Evolutionary conservation across 345 rosid species (phyloP).

Genomic region (Lepidium sativum): DNA sequence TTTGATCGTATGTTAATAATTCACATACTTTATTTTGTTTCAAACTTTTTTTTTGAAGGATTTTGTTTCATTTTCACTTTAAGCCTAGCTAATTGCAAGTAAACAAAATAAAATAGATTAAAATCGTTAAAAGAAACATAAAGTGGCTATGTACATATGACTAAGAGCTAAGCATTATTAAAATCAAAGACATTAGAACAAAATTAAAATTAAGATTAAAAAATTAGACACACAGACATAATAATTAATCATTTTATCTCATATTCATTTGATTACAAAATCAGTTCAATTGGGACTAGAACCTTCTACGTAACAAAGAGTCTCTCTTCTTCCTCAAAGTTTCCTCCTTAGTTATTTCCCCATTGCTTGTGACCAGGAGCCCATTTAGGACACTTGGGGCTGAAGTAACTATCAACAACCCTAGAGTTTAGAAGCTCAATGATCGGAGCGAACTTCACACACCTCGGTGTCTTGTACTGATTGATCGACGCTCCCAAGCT

Average conservation of each 20-base stretch:
- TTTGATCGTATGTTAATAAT: background rate
- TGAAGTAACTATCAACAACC: too few relatives aligned
- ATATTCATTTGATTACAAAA: slow-evolving; percentile 26
- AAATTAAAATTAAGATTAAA: slow-evolving; percentile 25
- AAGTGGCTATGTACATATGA: slow-evolving; percentile 53
- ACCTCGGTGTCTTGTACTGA: too few relatives aligned
- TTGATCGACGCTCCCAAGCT: too few relatives aligned
- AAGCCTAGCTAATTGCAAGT: background rate
- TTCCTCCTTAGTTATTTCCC: too few relatives aligned
- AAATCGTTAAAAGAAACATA: slow-evolving; percentile 21
- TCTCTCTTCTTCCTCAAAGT: background rate
- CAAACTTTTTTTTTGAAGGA: too few relatives aligned
- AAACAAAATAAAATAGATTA: background rate
- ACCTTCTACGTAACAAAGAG: slow-evolving; percentile 14
- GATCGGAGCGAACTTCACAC: too few relatives aligned
- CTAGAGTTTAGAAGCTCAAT: too few relatives aligned
- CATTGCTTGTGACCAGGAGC: too few relatives aligned
- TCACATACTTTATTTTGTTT: too few relatives aligned
- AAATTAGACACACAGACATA: slow-evolving; percentile 20
- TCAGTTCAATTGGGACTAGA: slow-evolving; percentile 23
- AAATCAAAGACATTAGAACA: slow-evolving; percentile 16
- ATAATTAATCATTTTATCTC: slow-evolving; percentile 2
- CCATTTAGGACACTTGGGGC: too few relatives aligned
- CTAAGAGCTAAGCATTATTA: background rate
- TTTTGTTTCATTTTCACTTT: background rate